Evolutionary conservation across 225 moss, liverwort and hornwort genomes (phyloP).

Genomic region (Thuidium tamariscinum): DNA sequence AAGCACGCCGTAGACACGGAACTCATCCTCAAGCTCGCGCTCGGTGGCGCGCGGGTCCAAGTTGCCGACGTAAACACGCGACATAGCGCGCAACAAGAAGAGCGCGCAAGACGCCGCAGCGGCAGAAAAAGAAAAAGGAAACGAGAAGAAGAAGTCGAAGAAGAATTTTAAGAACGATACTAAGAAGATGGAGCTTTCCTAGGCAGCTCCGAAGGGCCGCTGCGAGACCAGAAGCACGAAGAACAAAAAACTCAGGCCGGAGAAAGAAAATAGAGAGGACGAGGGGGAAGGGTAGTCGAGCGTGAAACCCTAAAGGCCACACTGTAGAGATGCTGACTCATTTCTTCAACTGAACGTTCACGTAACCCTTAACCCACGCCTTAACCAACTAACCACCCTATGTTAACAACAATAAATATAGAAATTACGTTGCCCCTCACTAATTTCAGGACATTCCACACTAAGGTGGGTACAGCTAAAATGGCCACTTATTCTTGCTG

Average conservation of each 20-base stretch:
- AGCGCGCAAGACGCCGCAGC: background rate
- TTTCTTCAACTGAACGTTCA: background rate
- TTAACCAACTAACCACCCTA: too few species aligned
- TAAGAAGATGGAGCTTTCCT: background rate
- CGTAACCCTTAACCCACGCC: background rate
- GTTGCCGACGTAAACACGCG: constrained; percentile 99
- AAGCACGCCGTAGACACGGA: constrained; percentile 89
- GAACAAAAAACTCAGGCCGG: too few species aligned
- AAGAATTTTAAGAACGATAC: too few species aligned
- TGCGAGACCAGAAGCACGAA: background rate
- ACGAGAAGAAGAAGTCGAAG: too few species aligned
- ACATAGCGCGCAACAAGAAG: constrained; percentile 44
- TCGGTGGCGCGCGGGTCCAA: constrained; percentile 99
- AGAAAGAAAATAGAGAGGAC: background rate
- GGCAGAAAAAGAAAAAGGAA: background rate
- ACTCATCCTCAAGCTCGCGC: constrained; percentile 98
- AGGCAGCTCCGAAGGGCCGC: background rate
- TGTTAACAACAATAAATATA: too few species aligned
- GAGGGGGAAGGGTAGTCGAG: background rate
- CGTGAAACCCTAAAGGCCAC: background rate
- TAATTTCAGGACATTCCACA: too few species aligned
- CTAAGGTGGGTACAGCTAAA: too few species aligned
- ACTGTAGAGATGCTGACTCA: background rate
- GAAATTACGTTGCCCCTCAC: too few species aligned
- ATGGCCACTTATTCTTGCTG: too few species aligned